Percentiles rank a stretch among this genome's conserved stretches.
These are phyloP conservation scores for Fusarium brevicatenulatum DNA, from an alignment of 2,329 filamentous ascomycete species.

Conservation along the genomic window DNA sequence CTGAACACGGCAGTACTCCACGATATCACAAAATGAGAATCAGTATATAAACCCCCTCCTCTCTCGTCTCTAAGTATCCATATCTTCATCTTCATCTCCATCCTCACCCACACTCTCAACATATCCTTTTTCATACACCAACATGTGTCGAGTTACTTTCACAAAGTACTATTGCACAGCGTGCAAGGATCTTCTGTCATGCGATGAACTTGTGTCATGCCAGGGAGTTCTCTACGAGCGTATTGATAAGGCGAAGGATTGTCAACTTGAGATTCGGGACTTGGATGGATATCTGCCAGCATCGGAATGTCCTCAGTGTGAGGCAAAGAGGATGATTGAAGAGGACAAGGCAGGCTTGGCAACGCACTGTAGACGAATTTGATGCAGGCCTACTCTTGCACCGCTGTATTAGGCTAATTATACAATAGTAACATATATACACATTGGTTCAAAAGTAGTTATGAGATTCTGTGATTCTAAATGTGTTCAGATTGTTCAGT, in stretches of 20 bases:
- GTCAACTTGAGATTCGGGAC: not conserved
- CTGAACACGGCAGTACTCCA: rapidly evolving
- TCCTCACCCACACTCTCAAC: too few relatives aligned
- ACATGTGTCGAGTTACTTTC: not conserved
- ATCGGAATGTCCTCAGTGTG: not conserved
- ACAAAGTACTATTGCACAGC: not conserved
- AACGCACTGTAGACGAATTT: not conserved
- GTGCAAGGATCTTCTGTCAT: not conserved
- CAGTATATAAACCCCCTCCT: not conserved
- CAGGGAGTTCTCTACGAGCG: not conserved
- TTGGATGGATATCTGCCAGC: not conserved
- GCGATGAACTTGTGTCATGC: not conserved
- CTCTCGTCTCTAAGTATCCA: rapidly evolving
- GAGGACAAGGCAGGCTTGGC: not conserved
- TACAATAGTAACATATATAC: too few relatives aligned
- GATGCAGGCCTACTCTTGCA: not conserved
- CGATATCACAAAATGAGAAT: rapidly evolving
- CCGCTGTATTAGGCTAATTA: too few relatives aligned
- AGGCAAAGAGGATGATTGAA: not conserved
- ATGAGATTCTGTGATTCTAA: rapidly evolving
- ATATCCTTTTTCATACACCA: not conserved
- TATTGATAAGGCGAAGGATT: not conserved
- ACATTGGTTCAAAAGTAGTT: rapidly evolving
- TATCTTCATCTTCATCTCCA: too few relatives aligned
- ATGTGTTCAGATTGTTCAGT: rapidly evolving